Percentiles rank a stretch among this genome's conserved stretches.
Conservation (phyloP, 2,329 filamentous ascomycete species). For the Knoxdaviesia capensis region DNA sequence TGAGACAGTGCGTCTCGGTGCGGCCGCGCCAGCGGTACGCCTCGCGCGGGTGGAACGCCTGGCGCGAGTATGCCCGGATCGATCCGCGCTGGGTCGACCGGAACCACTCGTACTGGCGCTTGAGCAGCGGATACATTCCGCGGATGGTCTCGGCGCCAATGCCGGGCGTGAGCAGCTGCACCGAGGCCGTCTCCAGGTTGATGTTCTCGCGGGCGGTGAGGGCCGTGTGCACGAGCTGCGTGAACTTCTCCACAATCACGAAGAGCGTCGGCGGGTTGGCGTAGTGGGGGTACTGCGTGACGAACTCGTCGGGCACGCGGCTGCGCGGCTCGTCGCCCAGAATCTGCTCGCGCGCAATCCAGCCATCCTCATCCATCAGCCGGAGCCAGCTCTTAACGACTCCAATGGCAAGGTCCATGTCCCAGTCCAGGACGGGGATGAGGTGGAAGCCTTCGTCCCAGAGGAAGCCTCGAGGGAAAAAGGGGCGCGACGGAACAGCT, state of each 20-base stretch:
- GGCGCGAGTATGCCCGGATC: conserved; percentile 75
- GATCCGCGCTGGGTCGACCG: conserved; percentile 79
- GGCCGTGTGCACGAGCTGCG: conserved; percentile 45
- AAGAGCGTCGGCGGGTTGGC: conserved; percentile 93
- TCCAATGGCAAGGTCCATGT: conserved; percentile 69
- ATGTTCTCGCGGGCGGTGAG: conserved; percentile 16
- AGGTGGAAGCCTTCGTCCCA: conserved; percentile 98
- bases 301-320: conserved; percentile 87
- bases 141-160: conserved; percentile 52
- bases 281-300: conserved; percentile 90
- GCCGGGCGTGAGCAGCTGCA: conserved; percentile 44
- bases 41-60: conserved; percentile 75
- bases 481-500: conserved; percentile 76
- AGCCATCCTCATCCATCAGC: conserved; percentile 89
- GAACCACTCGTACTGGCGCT: conserved; percentile 89
- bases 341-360: conserved; percentile 94
- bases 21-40: conserved; percentile 91
- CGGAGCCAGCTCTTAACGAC: conserved; percentile 93
- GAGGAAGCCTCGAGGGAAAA: conserved; percentile 89
- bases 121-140: conserved; percentile 67
- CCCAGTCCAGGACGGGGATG: conserved; percentile 81
- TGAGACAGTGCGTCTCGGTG: conserved; percentile 68
- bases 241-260: conserved; percentile 66
- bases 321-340: conserved; percentile 77
- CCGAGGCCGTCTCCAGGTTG: too few species aligned